phyloP scores from a whole-genome alignment of 1,139 yeast genomes.

The Kluyveromyces sp. region DNA sequence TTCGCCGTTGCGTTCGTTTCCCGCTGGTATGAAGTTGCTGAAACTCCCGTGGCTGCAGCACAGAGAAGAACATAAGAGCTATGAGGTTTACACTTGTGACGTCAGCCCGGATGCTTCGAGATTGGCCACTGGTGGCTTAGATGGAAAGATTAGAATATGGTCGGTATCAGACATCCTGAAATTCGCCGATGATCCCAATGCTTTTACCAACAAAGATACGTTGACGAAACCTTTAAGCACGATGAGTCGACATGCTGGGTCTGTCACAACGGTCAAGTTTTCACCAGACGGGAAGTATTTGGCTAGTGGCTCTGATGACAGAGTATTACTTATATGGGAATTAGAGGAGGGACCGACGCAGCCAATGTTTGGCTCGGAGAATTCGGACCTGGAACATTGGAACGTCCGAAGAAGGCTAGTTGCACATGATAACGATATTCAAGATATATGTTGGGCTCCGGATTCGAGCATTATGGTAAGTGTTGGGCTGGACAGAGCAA shows the following conservation, averaged over 20 bases:
- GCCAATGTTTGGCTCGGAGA: constrained; percentile 45
- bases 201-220: constrained; percentile 33
- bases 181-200: constrained; percentile 26
- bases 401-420: constrained; percentile 83
- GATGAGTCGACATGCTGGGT: constrained; percentile 85
- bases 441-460: constrained; percentile 97
- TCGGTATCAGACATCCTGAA: constrained; percentile 52
- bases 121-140: constrained; percentile 91
- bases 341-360: constrained; percentile 71
- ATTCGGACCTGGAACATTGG: constrained; percentile 81
- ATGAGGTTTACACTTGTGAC: constrained; percentile 79
- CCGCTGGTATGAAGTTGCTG: constrained; percentile 52
- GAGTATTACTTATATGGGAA: constrained; percentile 88
- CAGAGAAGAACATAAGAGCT: constrained; percentile 67
- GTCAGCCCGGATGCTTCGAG: constrained; percentile 77
- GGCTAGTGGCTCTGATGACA: constrained; percentile 94
- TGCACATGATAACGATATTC: constrained; percentile 96
- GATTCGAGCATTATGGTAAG: constrained; percentile 85
- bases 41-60: constrained; percentile 85
- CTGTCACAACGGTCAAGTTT: constrained; percentile 86
- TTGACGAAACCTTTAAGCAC: constrained; percentile 56
- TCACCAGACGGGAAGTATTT: constrained; percentile 86
- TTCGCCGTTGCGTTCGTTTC: not conserved
- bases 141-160: constrained; percentile 92
- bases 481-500: constrained; percentile 87